Base-by-base conservation (phyloP, 2,329 filamentous ascomycete species). In the Botryotinia calthae region DNA sequence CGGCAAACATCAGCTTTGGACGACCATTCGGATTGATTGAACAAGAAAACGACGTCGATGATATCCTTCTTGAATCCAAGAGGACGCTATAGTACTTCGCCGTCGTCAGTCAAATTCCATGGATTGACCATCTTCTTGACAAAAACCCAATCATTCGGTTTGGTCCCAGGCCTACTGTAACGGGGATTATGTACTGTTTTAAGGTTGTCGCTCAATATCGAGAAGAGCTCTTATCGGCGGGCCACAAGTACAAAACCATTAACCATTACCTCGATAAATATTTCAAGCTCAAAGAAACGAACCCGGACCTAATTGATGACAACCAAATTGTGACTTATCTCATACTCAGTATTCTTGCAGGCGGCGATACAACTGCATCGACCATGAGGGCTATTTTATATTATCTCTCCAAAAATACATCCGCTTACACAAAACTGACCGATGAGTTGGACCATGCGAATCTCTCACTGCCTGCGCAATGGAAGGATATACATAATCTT, bases 81-180 rank as follows among this genome's bases (percentile, higher is more conserved):
- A 64, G 22, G 63, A n/a, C 20, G n/a, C 59, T 65, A 22, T 71
- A 56, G 37, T 65, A 65, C n/a, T 71, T 56, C 34, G 46, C 59
- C 14, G 42, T n/a, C 31, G 18, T 54, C 28, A 65, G 69, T n/a
- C 61, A 71, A 34, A 71, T 65, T 34, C 69, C 69, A n/a, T 71
- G 59, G 37, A 63, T 71, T 22, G 59, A 44, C 31, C 18, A 56
- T 16, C 31, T 64, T 20, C 69, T 71, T 12, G 34, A 71, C 9
- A 71, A 65, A n/a, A 58, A 58, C 22, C 37, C 46, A 28, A 34
- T 58, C 5, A 20, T 64, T n/a, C 34, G 48, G 44, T 46, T 65
- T 42, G 69, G 37, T 22, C 37, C 46, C 7, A 64, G 31, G 34
- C 58, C 58, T 31, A 40, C n/a, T 22, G 42, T 71, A 28, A 31